phyloP scores from a whole-genome alignment of 257 asterid genomes.

The Jaltomata sinuosa region DNA sequence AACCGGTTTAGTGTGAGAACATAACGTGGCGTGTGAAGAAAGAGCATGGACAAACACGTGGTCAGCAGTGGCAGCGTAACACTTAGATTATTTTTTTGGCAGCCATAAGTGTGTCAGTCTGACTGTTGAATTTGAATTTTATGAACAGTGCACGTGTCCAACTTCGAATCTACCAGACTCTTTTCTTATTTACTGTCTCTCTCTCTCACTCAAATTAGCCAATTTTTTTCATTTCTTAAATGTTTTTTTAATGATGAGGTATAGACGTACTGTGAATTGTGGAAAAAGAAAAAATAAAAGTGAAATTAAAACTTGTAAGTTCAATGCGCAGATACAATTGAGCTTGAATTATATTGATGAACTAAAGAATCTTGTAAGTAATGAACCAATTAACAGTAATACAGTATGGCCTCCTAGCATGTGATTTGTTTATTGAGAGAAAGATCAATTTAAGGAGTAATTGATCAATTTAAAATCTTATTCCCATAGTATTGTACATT shows the following conservation, averaged over 20 bases:
- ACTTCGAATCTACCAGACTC: background rate
- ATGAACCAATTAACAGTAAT: no score
- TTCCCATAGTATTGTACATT: no score
- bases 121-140: background rate
- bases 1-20: background rate
- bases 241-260: background rate
- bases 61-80: slow-evolving; percentile 19
- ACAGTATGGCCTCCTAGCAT: no score
- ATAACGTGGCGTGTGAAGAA: slow-evolving; percentile 6
- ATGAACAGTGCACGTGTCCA: background rate
- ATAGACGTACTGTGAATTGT: no score
- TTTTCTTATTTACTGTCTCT: background rate
- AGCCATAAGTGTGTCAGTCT: background rate
- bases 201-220: background rate
- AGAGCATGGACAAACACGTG: slow-evolving; percentile 12
- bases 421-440: no score
- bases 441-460: no score
- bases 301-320: no score
- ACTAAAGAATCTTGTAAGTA: no score
- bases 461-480: no score
- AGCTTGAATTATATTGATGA: no score
- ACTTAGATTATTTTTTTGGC: background rate
- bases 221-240: background rate
- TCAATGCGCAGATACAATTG: no score
- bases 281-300: no score